Conservation (phyloP, 2,329 filamentous ascomycete species). For the Colletotrichum paranaense region DNA sequence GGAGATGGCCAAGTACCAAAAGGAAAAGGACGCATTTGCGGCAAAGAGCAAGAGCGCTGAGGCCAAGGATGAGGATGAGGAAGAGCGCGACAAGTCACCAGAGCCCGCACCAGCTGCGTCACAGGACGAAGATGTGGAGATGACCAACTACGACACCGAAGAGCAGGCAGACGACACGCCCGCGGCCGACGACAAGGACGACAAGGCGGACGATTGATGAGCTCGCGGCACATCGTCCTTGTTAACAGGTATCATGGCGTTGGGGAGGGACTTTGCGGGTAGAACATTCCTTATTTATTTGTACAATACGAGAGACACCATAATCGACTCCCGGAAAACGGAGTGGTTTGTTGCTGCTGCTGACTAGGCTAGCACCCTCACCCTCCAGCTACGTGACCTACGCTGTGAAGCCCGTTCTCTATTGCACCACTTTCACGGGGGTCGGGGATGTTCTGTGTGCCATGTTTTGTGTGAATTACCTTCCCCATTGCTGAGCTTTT, state of each 20-base stretch:
- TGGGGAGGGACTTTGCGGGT: slow-evolving; percentile 20
- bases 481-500: slow-evolving; percentile 6
- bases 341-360: neutral
- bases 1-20: slow-evolving; percentile 53
- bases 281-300: slow-evolving; percentile 24
- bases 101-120: slow-evolving; percentile 40
- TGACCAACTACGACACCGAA: slow-evolving; percentile 59
- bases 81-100: slow-evolving; percentile 36
- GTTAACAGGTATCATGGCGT: slow-evolving; percentile 19
- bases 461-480: slow-evolving; percentile 9
- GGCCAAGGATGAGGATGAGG: slow-evolving; percentile 36
- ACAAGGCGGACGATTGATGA: slow-evolving; percentile 29
- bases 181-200: slow-evolving; percentile 31
- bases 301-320: slow-evolving; percentile 24
- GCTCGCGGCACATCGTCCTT: neutral
- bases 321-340: slow-evolving; percentile 4
- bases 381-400: neutral
- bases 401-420: slow-evolving; percentile 31
- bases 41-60: slow-evolving; percentile 40
- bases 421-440: slow-evolving; percentile 5
- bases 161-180: slow-evolving; percentile 43
- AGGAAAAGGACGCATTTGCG: slow-evolving; percentile 49
- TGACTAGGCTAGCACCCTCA: neutral
- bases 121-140: slow-evolving; percentile 62
- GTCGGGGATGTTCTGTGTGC: slow-evolving; percentile 28